Conservation (phyloP, 345 rosid genomes). For the Gossypium australe region DNA sequence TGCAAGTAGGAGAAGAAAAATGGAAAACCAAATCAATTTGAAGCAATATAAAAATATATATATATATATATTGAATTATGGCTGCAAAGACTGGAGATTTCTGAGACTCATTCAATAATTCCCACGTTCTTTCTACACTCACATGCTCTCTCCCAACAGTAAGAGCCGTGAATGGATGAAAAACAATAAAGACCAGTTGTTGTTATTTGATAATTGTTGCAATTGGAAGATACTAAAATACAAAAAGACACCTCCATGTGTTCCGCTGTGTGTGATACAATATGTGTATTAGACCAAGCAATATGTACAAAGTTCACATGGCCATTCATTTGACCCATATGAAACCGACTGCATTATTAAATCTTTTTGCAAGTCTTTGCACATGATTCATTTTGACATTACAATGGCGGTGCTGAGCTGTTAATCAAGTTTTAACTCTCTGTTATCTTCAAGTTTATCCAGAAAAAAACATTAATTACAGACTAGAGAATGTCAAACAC, state of each 20-base stretch:
- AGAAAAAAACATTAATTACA: neutral
- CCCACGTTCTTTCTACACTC: constrained; percentile 47
- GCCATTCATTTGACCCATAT: constrained; percentile 16
- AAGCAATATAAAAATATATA: no score
- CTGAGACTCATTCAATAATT: constrained; percentile 39
- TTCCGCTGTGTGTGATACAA: neutral
- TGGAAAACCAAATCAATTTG: neutral
- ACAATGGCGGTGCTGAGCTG: neutral
- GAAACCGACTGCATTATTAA: neutral
- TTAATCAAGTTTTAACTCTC: neutral
- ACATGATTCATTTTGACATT: constrained; percentile 14
- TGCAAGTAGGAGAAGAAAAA: constrained; percentile 16
- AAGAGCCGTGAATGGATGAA: constrained; percentile 33
- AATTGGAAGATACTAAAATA: constrained; percentile 10
- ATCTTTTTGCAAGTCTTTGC: neutral
- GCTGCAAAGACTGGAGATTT: constrained; percentile 26
- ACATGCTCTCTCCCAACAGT: constrained; percentile 41
- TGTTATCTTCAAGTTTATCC: neutral
- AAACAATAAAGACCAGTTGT: constrained; percentile 11
- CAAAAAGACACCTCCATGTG: neutral
- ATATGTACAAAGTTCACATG: constrained; percentile 15
- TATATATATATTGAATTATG: constrained; percentile 14
- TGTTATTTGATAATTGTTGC: constrained; percentile 2
- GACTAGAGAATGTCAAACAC: neutral
- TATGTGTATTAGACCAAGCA: constrained; percentile 1